Evolutionary conservation across 495 filamentous ascomycete genomes (phyloP), one percentile per base, ranked within the genome.

Genomic region (Trichoderma reesei): DNA sequence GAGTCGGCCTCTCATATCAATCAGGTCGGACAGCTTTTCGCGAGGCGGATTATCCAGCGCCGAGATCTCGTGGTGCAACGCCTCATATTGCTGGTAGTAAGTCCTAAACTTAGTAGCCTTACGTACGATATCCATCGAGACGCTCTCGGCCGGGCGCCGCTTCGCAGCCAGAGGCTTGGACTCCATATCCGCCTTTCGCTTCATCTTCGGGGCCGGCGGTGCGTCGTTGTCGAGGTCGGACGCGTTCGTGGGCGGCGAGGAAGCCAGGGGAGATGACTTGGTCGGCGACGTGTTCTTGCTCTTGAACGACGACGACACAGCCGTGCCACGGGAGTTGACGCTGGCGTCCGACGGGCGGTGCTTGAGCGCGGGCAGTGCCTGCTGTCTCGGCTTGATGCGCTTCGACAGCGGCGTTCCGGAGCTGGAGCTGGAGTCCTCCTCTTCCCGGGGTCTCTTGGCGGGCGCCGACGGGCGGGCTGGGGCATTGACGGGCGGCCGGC

Each of bases 161-260:
- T 74, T 72, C 72, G 80, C 79, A 5, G 69, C 67, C 34, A 66
- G 68, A 60, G 72, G 71, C 8, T 69, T 70, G 16, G 68, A 69
- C 26, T 71, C 69, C 42, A 70, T 69, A 14, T 51, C 62, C 18
- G 41, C 38, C 38, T 77, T 74, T 10, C 79, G 77, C 69, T 78
- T 81, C 68, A 73, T 78, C 36, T 60, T 66, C 64, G 48, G 68
- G 65, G 63, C 68, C 67, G 68, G 71, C 7, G 71, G 68, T 31
- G 41, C 65, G 56, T 63, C 68, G 41, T 67, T 74, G 66, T 77
- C 72, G 26, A 87, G 68, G 63, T 90, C 86, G 4, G 88, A 90
- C 6, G 85, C 86, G 72, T 90, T 91, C 16, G 87, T 85, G 2
- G 88, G 88, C 26, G 88, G 88, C n/a, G 88, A 90, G 3, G 86